Percentiles rank a stretch among this genome's conserved stretches.
Conservation (phyloP, 441 rosid species). For the Croton laevigatus region DNA sequence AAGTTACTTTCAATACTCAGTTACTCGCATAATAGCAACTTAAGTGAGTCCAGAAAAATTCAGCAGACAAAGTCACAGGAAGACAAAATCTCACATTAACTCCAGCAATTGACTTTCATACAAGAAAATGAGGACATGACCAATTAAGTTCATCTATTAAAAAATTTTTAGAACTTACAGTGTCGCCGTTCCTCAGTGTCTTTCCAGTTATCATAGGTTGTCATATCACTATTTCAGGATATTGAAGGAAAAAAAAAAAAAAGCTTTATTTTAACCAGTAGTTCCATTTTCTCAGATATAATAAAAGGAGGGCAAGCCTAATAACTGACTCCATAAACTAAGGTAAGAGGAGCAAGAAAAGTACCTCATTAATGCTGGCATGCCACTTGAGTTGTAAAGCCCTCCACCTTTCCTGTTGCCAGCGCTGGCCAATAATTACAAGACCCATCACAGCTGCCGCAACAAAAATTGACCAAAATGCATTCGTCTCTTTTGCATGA, state of each 20-base stretch:
- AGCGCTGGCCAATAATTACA: conserved; percentile 84
- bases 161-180: not conserved
- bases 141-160: not conserved
- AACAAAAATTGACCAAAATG: conserved; percentile 87
- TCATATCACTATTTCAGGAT: not conserved
- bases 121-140: not conserved
- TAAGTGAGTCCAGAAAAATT: not conserved
- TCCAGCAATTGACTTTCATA: not conserved
- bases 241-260: not conserved
- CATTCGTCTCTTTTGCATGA: conserved; percentile 82
- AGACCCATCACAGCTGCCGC: conserved; percentile 95
- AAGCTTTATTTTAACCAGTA: not conserved
- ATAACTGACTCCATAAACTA: not conserved
- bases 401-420: conserved; percentile 97
- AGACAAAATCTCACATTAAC: not conserved
- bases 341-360: not conserved
- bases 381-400: conserved; percentile 83
- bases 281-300: not conserved
- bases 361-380: conserved; percentile 67
- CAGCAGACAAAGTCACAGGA: not conserved
- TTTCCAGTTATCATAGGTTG: not conserved
- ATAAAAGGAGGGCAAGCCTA: not conserved
- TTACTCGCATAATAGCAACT: not conserved
- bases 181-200: not conserved
- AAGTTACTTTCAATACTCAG: not conserved